Evolutionary conservation across 768 basidiomycete genomes (phyloP).

Genomic region (Plicaturopsis crispa): DNA sequence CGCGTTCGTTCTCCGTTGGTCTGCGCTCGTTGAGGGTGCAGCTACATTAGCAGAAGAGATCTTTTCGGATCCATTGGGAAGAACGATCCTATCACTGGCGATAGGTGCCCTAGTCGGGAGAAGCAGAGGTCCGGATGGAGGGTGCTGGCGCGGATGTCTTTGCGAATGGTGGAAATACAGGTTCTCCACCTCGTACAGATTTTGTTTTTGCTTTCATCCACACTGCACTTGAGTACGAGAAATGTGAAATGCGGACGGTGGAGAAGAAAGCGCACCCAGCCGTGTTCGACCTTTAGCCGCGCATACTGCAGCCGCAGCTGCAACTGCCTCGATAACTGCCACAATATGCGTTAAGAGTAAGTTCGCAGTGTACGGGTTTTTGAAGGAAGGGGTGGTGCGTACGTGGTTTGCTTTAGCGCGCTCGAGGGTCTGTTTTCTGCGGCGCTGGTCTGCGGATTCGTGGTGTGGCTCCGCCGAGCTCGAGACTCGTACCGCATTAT

Average conservation of each 20-base stretch:
- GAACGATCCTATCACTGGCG: not conserved
- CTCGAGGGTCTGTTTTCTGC: conserved; percentile 41
- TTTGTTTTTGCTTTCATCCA: conserved; percentile 58
- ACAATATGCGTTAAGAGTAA: not conserved
- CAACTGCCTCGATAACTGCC: conserved; percentile 62
- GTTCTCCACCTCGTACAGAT: conserved; percentile 75
- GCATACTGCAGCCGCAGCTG: conserved; percentile 74
- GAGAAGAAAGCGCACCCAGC: conserved; percentile 48
- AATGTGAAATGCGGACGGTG: not conserved
- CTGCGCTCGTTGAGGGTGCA: not conserved
- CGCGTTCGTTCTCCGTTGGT: not conserved
- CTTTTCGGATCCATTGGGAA: not conserved
- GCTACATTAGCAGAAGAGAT: not conserved
- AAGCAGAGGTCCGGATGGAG: conserved; percentile 1
- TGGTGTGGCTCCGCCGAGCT: not conserved
- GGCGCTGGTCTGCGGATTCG: not conserved
- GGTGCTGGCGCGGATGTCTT: not conserved
- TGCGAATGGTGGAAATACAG: conserved; percentile 67
- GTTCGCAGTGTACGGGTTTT: too few relatives aligned
- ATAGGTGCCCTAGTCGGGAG: not conserved
- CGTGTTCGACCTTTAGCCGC: conserved; percentile 70
- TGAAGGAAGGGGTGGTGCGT: conserved; percentile 14
- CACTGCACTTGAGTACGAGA: conserved; percentile 1
- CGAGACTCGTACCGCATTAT: not conserved
- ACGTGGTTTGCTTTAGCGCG: conserved; percentile 53